Evolutionary conservation across 2,329 filamentous ascomycete species (phyloP), one percentile per base, ranked within the genome.

Genomic region (Cryphonectria carpinicola): DNA sequence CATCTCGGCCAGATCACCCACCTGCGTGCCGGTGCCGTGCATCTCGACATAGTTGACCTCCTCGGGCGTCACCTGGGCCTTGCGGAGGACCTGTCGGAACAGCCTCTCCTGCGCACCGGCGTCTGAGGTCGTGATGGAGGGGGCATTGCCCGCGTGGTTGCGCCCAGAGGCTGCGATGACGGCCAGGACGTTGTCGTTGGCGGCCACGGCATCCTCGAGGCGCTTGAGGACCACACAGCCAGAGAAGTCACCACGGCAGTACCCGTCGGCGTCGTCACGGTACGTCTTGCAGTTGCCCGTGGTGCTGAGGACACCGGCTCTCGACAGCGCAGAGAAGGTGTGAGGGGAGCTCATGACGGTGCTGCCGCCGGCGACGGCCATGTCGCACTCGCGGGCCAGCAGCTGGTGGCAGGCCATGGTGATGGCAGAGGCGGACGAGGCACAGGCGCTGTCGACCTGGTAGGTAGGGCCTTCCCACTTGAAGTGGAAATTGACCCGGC

Each of bases 181-280:
- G 8, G 80, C 83, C 1, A 81, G 74, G 25, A 85, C 79, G 0
- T 78, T 77, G 73, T 89, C 84, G 0, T 82, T 81, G 43, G 87
- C 85, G 5, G 75, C 74, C 0, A 88, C 49, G 0, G 87, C 87
- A 58, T 81, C 77, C 1, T 80, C 77, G 0, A 88, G 76, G 11
- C 75, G 80, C 78, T 89, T 89, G 0, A 89, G 72, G 3, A 87
- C 74, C 0, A 89, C 75, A 0, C 78, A 73, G 0, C 76, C 83
- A 5, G 80, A 75, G 0, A 83, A 87, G 66, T 89, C 87, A 1
- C 81, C 86, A 3, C 86, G 80, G 13, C 82, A 86, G 72, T 88
- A 89, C 0, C 87, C 87, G 70, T 86, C 81, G 5, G 77, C 79
- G 1, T 65, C 46, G 3, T 71, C 73, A 37, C 80, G 78, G 68